Evolutionary conservation across 2,329 filamentous ascomycete species (phyloP).

Genomic region (Phyllosticta ampelicida): DNA sequence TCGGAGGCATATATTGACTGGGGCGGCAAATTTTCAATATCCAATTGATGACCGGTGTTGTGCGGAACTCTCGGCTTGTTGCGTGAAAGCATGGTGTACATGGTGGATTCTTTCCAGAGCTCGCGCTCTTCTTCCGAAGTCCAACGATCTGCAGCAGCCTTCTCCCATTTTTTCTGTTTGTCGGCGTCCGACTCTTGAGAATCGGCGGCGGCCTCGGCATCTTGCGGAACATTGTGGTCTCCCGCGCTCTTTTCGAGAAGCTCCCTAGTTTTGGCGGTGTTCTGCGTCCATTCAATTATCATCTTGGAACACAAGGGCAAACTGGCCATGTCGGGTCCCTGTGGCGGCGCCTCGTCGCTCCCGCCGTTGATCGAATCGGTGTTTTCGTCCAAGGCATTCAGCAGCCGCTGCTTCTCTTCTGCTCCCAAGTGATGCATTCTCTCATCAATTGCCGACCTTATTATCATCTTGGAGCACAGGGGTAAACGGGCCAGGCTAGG

Average conservation of each 20-base stretch:
- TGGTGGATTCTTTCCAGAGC: constrained; percentile 18
- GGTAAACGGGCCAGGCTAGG: not conserved
- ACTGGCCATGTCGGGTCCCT: not conserved
- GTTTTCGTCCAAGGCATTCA: no score
- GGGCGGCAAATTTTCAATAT: constrained; percentile 28
- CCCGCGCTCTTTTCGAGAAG: not conserved
- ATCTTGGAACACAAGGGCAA: not conserved
- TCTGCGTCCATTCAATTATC: not conserved
- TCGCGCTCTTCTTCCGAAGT: not conserved
- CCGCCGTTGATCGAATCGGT: no score
- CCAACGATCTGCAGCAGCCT: not conserved
- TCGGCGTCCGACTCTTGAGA: not conserved
- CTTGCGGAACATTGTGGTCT: not conserved
- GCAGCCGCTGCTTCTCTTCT: no score
- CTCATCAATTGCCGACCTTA: no score
- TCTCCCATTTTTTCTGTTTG: not conserved
- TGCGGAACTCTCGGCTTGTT: not conserved
- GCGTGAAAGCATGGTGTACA: constrained; percentile 21
- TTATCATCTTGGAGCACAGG: not conserved
- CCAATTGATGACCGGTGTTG: constrained; percentile 28
- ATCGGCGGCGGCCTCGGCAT: not conserved
- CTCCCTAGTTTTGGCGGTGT: not conserved
- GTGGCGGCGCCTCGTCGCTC: no score
- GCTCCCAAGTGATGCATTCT: no score
- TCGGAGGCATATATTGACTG: constrained; percentile 35